Base-by-base conservation (phyloP, 805 yeast species). In the Henningerozyma blattae region DNA sequence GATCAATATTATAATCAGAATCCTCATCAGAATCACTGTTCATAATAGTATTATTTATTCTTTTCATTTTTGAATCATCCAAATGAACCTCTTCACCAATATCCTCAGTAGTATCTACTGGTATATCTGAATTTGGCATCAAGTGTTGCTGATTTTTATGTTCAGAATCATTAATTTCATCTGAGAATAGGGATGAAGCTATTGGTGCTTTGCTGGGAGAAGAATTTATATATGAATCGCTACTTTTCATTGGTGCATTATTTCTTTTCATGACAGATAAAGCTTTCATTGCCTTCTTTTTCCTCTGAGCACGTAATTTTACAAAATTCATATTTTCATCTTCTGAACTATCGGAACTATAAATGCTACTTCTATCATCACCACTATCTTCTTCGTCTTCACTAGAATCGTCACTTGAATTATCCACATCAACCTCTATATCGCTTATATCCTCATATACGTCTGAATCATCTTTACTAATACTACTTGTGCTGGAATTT, bases 321-420 rank as follows among this genome's bases (percentile, higher is more conserved):
- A 80, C 82, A 51, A 77, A 78, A 56, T 81, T 89, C 3, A 79
- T 74, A 43, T 73, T 75, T 25, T 75, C 75, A 43, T 75, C 84
- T 44, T 72, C 78, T 0, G 78, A 72, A 9, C 76, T 69, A 9
- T 69, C 61, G 20, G 55, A 64, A 25, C 64, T 62, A 15, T 64
- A 65, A 24, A 56, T 63, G 14, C 55, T 65, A 5, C 54, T 60
- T 12, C 55, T 65, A 15, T 56, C 64, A 9, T 55, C 62, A 7
- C 48, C 57, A 7, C 50, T 62, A 32, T 45, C 58, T 13, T 50
- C 57, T 12, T 46, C 57, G 32, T 56, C 61, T n/a, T 54, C 53
- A 10, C 40, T 47, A 24, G 50, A 58, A 19, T 56, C 61, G 15
- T 43, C 46, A 8, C 48, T 34, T 29, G 51, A 48, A 16, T 39